A percentile compares a stretch with the other conserved stretches of the same genome.
Evolutionary conservation across 2,329 filamentous ascomycete genomes (phyloP).

Genomic region (Monilinia laxa): DNA sequence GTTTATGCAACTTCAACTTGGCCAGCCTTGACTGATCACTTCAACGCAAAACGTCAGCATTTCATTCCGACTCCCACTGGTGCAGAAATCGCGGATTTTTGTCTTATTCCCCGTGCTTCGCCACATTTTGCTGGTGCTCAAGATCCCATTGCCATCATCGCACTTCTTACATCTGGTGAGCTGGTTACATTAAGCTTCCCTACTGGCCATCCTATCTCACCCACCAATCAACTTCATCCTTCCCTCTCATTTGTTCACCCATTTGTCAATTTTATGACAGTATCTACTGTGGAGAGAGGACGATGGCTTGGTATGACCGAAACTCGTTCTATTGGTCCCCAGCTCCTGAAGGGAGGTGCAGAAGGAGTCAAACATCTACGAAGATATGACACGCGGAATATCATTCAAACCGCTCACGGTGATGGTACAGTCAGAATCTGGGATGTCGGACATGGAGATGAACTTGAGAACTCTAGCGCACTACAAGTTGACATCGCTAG

Average conservation of each 20-base stretch:
- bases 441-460: constrained; percentile 89
- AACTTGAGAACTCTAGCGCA: constrained; percentile 81
- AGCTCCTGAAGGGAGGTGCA: constrained; percentile 75
- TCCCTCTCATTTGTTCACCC: constrained; percentile 88
- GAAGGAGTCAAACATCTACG: constrained; percentile 68
- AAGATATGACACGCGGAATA: constrained; percentile 77
- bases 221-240: constrained; percentile 88
- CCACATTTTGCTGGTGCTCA: constrained; percentile 86
- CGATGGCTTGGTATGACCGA: constrained; percentile 93
- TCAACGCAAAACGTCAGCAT: constrained; percentile 71
- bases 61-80: constrained; percentile 74
- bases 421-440: constrained; percentile 91
- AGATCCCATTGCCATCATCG: constrained; percentile 84
- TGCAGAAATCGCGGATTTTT: constrained; percentile 75
- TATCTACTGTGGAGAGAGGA: constrained; percentile 73
- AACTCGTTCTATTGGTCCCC: constrained; percentile 73
- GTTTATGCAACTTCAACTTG: constrained; percentile 89
- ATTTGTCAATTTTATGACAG: constrained; percentile 71
- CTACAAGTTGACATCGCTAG: constrained; percentile 85
- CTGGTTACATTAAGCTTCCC: constrained; percentile 89
- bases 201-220: constrained; percentile 83
- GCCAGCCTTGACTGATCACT: constrained; percentile 77
- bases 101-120: constrained; percentile 75
- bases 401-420: constrained; percentile 83
- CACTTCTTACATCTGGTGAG: constrained; percentile 81